A percentile compares a stretch with the other conserved stretches of the same genome.
These are phyloP conservation scores for Phellopilus nigrolimitatus DNA, from an alignment of 1,284 basidiomycete species.

Conservation along the genomic window DNA sequence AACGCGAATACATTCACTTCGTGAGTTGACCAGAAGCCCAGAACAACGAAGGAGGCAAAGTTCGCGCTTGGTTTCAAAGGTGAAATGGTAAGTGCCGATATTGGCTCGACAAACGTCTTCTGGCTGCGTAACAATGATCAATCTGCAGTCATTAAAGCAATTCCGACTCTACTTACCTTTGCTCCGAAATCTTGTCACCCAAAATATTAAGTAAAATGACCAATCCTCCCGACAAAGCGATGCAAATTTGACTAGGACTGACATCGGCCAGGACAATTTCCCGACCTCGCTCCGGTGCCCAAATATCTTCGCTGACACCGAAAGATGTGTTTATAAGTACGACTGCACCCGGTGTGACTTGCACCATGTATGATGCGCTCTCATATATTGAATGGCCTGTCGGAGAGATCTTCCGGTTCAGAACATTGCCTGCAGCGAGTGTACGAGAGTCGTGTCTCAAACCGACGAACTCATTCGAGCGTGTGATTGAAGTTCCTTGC, in stretches of 20 bases:
- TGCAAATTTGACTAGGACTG: slow-evolving; percentile 18
- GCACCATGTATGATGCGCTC: slow-evolving; percentile 56
- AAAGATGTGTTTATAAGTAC: slow-evolving; percentile 7
- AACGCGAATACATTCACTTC: slow-evolving; percentile 57
- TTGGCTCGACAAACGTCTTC: slow-evolving; percentile 28
- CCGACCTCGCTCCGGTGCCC: slow-evolving; percentile 5
- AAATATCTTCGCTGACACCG: slow-evolving; percentile 7
- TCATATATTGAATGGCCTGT: slow-evolving; percentile 37
- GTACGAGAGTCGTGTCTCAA: slow-evolving; percentile 53
- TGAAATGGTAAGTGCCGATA: slow-evolving; percentile 61
- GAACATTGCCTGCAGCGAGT: slow-evolving; percentile 59
- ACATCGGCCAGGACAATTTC: slow-evolving; percentile 19
- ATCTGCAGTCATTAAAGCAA: background rate
- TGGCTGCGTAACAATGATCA: slow-evolving; percentile 4
- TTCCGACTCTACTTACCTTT: slow-evolving; percentile 5
- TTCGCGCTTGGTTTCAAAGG: slow-evolving; percentile 45
- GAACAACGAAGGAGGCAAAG: slow-evolving; percentile 48
- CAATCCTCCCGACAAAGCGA: slow-evolving; percentile 12
- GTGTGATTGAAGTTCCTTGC: slow-evolving; percentile 36
- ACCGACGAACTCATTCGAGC: slow-evolving; percentile 32
- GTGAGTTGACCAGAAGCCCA: slow-evolving; percentile 77
- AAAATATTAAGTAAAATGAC: slow-evolving; percentile 13
- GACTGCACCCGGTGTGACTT: slow-evolving; percentile 51
- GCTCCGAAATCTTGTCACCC: slow-evolving; percentile 9
- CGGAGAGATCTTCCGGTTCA: slow-evolving; percentile 29